These are phyloP conservation scores for Brettanomyces nanus DNA, from an alignment of 805 yeast species.

Conservation along the genomic window DNA sequence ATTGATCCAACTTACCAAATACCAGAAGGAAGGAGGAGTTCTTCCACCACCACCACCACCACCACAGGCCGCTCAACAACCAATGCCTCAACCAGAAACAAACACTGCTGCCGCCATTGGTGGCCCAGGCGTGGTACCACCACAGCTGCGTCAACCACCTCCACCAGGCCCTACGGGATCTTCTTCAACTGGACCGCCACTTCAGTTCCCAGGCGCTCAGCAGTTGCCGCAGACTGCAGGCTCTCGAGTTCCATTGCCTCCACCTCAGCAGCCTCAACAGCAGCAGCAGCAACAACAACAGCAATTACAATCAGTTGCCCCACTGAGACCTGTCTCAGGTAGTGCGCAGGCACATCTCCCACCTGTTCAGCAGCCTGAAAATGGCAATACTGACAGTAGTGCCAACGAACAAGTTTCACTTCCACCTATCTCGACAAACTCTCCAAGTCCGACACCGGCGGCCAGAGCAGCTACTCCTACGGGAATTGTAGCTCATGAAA, in stretches of 20 bases:
- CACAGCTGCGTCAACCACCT: background rate
- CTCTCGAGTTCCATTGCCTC: constrained; percentile 1
- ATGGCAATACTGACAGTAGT: background rate
- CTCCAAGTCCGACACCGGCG: background rate
- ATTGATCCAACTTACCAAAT: constrained; percentile 72
- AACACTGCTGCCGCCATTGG: background rate
- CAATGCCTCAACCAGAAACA: background rate
- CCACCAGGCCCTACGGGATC: background rate
- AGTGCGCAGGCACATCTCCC: too few relatives aligned
- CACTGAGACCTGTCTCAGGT: background rate
- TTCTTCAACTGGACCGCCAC: background rate
- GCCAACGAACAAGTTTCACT: background rate
- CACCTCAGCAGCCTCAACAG: constrained; percentile 4
- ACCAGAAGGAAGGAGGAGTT: constrained; percentile 60
- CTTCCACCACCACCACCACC: constrained; percentile 35
- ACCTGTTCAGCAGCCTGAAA: background rate
- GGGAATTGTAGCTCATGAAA: background rate
- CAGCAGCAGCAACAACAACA: constrained; percentile 3
- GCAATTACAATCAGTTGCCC: background rate
- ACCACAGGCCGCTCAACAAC: constrained; percentile 13
- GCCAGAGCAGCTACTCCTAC: background rate
- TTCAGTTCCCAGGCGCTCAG: constrained; percentile 2
- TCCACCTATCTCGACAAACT: too few relatives aligned
- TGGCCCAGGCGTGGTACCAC: background rate
- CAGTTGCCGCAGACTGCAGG: constrained; percentile 3